phyloP scores from a whole-genome alignment of 1,284 basidiomycete species.

The Naganishia sp. region DNA sequence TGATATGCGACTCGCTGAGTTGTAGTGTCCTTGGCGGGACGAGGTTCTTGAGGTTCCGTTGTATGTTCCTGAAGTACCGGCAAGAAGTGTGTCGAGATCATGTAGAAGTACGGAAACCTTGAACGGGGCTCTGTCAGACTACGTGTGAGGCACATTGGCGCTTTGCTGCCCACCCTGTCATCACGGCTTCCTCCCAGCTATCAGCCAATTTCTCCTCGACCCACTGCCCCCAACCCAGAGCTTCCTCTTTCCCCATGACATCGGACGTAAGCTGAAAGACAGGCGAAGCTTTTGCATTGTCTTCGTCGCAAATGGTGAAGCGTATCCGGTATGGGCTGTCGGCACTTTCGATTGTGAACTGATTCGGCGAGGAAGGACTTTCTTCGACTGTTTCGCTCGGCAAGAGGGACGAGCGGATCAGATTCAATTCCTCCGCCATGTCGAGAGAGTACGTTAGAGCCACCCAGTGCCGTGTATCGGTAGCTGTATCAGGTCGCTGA shows the following conservation, averaged over 20 bases:
- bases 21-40: background rate
- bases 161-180: slow-evolving; percentile 57
- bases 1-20: slow-evolving; percentile 6
- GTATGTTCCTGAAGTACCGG: slow-evolving; percentile 56
- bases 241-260: slow-evolving; percentile 56
- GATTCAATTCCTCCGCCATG: slow-evolving; percentile 57
- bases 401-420: slow-evolving; percentile 63
- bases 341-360: slow-evolving; percentile 50
- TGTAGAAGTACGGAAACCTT: slow-evolving; percentile 65
- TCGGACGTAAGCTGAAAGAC: slow-evolving; percentile 52
- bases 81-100: slow-evolving; percentile 63
- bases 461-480: no score
- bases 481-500: no score
- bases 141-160: background rate
- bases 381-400: slow-evolving; percentile 61
- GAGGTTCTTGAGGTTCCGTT: slow-evolving; percentile 51
- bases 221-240: slow-evolving; percentile 58
- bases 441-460: background rate
- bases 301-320: slow-evolving; percentile 56
- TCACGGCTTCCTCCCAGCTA: slow-evolving; percentile 55
- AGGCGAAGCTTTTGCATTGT: slow-evolving; percentile 36
- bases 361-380: slow-evolving; percentile 26
- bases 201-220: slow-evolving; percentile 55
- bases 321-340: slow-evolving; percentile 51
- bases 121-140: slow-evolving; percentile 2